Percentiles rank a stretch among this genome's conserved stretches.
Evolutionary conservation across 202 grass and related monocot genomes (phyloP).

Genomic region (Tripidium arundinaceum): DNA sequence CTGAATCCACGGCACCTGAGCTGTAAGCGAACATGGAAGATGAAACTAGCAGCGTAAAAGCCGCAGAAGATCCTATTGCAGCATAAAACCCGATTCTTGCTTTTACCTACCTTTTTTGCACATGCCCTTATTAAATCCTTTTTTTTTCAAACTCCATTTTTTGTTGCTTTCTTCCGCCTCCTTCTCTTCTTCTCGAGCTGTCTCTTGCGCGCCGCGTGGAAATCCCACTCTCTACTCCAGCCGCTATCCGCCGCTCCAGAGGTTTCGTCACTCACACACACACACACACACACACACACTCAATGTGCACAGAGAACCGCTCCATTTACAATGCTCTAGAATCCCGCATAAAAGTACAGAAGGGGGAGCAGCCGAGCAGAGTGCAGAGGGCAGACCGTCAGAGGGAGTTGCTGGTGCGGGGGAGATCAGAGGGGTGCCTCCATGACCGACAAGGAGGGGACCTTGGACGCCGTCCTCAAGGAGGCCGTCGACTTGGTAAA

Average conservation of each 20-base stretch:
- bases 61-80: no score
- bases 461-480: constrained; percentile 59
- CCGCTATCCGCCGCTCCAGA: constrained; percentile 17
- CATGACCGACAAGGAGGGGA: constrained; percentile 46
- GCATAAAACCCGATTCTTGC: no score
- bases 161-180: constrained; percentile 25
- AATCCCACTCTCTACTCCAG: background rate
- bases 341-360: constrained; percentile 6
- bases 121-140: no score
- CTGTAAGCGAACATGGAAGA: no score
- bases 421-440: background rate
- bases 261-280: background rate
- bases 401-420: background rate
- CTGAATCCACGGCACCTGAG: no score
- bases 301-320: background rate
- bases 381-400: background rate
- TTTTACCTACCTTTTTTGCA: no score
- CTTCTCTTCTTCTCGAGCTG: background rate
- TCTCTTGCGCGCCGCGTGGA: constrained; percentile 25
- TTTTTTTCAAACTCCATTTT: background rate
- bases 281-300: background rate
- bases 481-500: constrained; percentile 64
- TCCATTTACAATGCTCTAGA: background rate
- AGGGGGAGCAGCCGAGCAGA: background rate
- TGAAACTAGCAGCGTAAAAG: no score